Percentiles rank a stretch among this genome's conserved stretches.
Conservation (phyloP, 139 green algal species). For the Edaphochlamys debaryana region DNA sequence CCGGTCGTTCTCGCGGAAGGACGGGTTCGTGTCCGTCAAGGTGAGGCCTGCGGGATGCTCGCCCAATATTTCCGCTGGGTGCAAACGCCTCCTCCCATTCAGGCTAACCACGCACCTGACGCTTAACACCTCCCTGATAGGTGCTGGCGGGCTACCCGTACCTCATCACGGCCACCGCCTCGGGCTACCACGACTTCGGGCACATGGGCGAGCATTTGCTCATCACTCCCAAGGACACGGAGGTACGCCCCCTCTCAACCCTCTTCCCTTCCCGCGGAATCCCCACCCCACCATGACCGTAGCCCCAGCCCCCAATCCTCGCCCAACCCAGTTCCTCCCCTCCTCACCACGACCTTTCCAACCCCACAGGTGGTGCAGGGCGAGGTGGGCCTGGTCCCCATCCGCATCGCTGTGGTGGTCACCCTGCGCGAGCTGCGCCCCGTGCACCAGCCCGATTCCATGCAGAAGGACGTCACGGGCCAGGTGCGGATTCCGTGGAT, state of each 20-base stretch:
- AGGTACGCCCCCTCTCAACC: conserved; percentile 32
- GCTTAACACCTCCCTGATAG: no score
- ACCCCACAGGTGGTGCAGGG: conserved; percentile 30
- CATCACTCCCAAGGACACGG: conserved; percentile 37
- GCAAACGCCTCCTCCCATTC: no score
- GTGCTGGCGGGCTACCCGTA: conserved; percentile 43
- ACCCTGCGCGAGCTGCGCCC: conserved; percentile 58
- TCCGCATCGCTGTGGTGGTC: conserved; percentile 51
- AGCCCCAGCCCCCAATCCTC: no score
- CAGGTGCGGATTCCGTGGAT: background rate
- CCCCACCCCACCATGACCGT: no score
- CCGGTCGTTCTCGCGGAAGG: conserved; percentile 6
- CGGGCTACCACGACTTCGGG: conserved; percentile 53
- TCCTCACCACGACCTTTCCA: no score
- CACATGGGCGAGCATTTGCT: conserved; percentile 51
- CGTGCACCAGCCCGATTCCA: conserved; percentile 20
- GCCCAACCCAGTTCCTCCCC: no score
- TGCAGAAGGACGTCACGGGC: conserved; percentile 12
- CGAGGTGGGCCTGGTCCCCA: conserved; percentile 38
- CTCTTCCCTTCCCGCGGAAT: no score
- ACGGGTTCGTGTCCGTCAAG: conserved; percentile 37
- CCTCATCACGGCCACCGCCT: conserved; percentile 38
- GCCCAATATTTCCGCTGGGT: no score
- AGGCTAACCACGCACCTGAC: no score
- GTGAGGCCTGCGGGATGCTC: background rate